Evolutionary conservation across 2,329 filamentous ascomycete species (phyloP), one percentile per base, ranked within the genome.

Genomic region (Eutypella sp.): DNA sequence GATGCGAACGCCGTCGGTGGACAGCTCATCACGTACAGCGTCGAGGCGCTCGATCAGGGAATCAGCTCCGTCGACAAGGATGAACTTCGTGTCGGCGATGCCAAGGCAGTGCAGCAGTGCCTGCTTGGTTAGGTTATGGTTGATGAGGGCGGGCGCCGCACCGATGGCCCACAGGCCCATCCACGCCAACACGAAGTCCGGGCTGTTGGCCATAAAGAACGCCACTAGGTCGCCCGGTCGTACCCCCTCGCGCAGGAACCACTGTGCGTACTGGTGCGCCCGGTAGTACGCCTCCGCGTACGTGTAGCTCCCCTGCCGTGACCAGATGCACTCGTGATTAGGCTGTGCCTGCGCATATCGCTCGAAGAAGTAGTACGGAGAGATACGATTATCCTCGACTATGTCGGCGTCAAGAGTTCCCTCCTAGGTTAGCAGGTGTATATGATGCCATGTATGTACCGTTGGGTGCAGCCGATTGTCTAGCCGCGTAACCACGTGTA

Each of bases 111-210:
- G 84, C 39, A 86, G 56, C 51, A 89, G 63, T 2, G 82, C 78
- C 51, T 82, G 75, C 0, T 78, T 80, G 7, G 75, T 71, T 7
- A 89, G 67, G 57, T 88, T 83, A 60, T 84, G 80, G 60, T 89
- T 89, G 60, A 89, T 83, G 64, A 85, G 75, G 1, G 85, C 84
- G 0, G 85, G 85, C 0, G 81, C 82, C 13, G 80, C 80, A 3
- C 85, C 85, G 45, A 88, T 77, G 9, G 79, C 75, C 72, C 78
- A 78, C 3, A 84, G 66, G 0, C 78, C 84, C 34, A 87, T 58
- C 78, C 83, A 85, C 3, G 76, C 75, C 41, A 85, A 78, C 8
- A 85, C 56, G 53, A 87, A 87, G 45, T 88, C 82, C 0, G 81
- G 74, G 13, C 79, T 78, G 61, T 88, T 89, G 56, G 73, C 75